Evolutionary conservation across 192 early-diverging fungal genomes (phyloP), one percentile per base, ranked within the genome.

Genomic region (Lobosporangium transversale): DNA sequence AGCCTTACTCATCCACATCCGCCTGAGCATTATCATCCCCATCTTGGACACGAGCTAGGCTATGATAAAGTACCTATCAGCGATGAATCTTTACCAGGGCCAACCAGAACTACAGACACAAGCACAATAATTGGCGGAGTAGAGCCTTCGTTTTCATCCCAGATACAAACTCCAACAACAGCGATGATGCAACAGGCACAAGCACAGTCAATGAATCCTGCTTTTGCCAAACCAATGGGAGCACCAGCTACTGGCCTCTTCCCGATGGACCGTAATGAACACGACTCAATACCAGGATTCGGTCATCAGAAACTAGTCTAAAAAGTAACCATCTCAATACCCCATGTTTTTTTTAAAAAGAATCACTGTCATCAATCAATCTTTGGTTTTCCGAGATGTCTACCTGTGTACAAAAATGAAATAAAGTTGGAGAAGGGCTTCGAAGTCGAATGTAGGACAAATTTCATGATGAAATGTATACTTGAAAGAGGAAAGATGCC

Each of bases 31-130:
- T 73, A 73, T 42, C 54, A 73, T 44, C 69, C 61, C 15, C 60
- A 58, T 44, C 40, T 73, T 17, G 69, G 69, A 8, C 69, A 73
- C 29, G 69, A 61, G 48, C 69, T 73, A 43, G 69, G 69, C n/a
- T 61, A 76, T 32, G 73, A 76, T 23, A 55, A 31, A 35, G 31
- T 67, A 32, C 54, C 71, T 12, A 61, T 66, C 33, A 26, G 29
- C 4, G 33, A n/a, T 32, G 54, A 21, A 49, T 14, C 29, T 27
- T n/a, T 47, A 23, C 4, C 42, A 36, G 40, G 30, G 1, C 30
- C 37, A 40, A 14, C 37, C 8, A 7, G 8, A 40, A 14, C 37
- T 40, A 27, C 21, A 32, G 50, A 21, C 50, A 20, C 4, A 29
- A 10, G 3, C 32, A 63, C 33, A 24, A 45, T 24, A 36, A 27